A percentile compares a stretch with the other conserved stretches of the same genome.
These are phyloP conservation scores for Candida awuae DNA, from an alignment of 805 yeast genomes.

Conservation along the genomic window DNA sequence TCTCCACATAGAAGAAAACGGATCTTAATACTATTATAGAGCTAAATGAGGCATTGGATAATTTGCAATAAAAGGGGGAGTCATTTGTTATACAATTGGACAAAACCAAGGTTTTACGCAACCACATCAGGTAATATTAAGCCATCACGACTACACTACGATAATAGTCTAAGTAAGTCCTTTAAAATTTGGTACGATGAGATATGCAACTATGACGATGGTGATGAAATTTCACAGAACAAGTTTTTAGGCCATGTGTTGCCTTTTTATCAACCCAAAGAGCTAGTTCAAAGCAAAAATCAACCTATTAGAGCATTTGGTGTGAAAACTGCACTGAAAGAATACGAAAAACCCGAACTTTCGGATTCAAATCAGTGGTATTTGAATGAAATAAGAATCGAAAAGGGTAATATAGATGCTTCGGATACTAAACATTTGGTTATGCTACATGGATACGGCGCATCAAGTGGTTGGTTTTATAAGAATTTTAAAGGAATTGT, in stretches of 20 bases:
- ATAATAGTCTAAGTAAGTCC: slow-evolving; percentile 14
- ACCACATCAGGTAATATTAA: background rate
- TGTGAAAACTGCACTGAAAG: slow-evolving; percentile 12
- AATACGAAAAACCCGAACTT: slow-evolving; percentile 8
- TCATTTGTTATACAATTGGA: no score
- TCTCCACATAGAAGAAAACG: no score
- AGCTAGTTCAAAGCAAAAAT: slow-evolving; percentile 8
- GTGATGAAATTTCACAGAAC: slow-evolving; percentile 22
- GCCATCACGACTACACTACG: background rate
- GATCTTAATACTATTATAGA: no score
- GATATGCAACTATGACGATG: slow-evolving; percentile 12
- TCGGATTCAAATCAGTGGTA: slow-evolving; percentile 10
- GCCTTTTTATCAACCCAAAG: slow-evolving; percentile 21
- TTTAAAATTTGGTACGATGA: slow-evolving; percentile 21
- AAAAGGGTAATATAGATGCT: slow-evolving; percentile 11
- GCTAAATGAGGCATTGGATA: background rate
- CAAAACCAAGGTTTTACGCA: no score
- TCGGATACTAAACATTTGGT: slow-evolving; percentile 31
- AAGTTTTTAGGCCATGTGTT: slow-evolving; percentile 15
- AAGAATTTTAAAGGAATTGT: slow-evolving; percentile 41
- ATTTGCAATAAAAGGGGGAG: no score
- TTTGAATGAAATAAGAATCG: slow-evolving; percentile 24
- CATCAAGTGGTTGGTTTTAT: slow-evolving; percentile 49
- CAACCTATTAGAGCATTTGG: slow-evolving; percentile 14
- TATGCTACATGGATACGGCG: slow-evolving; percentile 51